phyloP scores from a whole-genome alignment of 2,329 filamentous ascomycete species.

The Aureobasidium sp. region DNA sequence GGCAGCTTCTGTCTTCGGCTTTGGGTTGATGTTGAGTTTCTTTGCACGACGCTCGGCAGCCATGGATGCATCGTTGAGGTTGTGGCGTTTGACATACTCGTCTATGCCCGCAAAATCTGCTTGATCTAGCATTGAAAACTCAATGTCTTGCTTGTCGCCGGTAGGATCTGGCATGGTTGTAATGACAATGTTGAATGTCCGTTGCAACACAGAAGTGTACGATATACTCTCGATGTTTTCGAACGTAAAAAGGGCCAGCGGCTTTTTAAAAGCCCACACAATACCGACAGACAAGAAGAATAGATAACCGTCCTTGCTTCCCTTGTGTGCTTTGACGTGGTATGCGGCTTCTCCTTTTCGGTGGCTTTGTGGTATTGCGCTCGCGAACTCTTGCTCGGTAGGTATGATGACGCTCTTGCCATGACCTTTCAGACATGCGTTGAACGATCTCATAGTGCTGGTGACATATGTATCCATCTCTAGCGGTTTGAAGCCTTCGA shows the following conservation, averaged over 20 bases:
- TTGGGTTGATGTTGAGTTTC: conserved; percentile 47
- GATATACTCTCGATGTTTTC: conserved; percentile 52
- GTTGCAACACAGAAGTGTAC: conserved; percentile 58
- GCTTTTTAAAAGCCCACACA: conserved; percentile 60
- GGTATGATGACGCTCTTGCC: conserved; percentile 48
- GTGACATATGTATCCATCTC: conserved; percentile 41
- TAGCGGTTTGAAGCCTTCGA: conserved; percentile 1
- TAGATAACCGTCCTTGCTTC: conserved; percentile 60
- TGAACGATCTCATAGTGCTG: conserved; percentile 40
- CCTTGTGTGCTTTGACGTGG: conserved; percentile 57
- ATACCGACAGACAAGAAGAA: conserved; percentile 57
- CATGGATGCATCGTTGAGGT: conserved; percentile 56
- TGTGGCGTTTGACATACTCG: conserved; percentile 53
- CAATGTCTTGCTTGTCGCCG: conserved; percentile 48
- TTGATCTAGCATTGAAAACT: conserved; percentile 61
- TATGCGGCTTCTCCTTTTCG: conserved; percentile 57
- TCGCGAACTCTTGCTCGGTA: conserved; percentile 51
- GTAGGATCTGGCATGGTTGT: conserved; percentile 24
- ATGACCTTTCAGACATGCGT: conserved; percentile 40
- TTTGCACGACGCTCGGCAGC: conserved; percentile 55
- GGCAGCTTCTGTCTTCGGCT: conserved; percentile 26
- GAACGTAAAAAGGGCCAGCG: conserved; percentile 56
- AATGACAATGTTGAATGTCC: conserved; percentile 60
- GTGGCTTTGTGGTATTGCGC: conserved; percentile 53
- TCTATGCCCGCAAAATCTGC: conserved; percentile 57